Percentiles rank a stretch among this genome's conserved stretches.
These are phyloP conservation scores for Aureobasidium melanogenum DNA, from an alignment of 2,329 filamentous ascomycete species.

Conservation along the genomic window DNA sequence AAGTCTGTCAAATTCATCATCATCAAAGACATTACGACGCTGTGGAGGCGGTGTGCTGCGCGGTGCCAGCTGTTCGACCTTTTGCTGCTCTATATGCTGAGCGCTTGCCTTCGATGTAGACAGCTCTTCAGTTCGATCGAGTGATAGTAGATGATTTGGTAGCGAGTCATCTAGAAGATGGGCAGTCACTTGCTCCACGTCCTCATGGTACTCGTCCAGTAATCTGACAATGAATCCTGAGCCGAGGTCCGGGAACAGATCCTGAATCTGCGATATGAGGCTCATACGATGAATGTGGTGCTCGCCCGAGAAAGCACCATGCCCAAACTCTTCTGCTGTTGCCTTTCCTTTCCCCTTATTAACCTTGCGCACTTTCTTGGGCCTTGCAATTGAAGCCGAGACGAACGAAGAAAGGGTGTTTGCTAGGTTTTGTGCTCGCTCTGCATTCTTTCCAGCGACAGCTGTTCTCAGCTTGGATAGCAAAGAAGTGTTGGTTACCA, in stretches of 20 bases:
- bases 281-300: slow-evolving; percentile 76
- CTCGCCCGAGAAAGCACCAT: slow-evolving; percentile 30
- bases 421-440: slow-evolving; percentile 52
- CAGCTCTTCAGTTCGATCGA: slow-evolving; percentile 58
- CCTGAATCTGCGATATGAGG: slow-evolving; percentile 81
- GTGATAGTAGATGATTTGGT: slow-evolving; percentile 54
- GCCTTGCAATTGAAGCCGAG: slow-evolving; percentile 42
- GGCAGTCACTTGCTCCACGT: slow-evolving; percentile 70
- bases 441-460: slow-evolving; percentile 43
- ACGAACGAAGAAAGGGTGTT: slow-evolving; percentile 52
- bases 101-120: slow-evolving; percentile 25
- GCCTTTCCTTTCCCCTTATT: slow-evolving; percentile 57
- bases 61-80: slow-evolving; percentile 42
- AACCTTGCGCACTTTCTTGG: slow-evolving; percentile 46
- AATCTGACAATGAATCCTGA: slow-evolving; percentile 72
- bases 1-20: slow-evolving; percentile 70
- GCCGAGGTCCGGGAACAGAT: slow-evolving; percentile 82
- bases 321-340: slow-evolving; percentile 23
- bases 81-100: slow-evolving; percentile 13
- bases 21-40: slow-evolving; percentile 68
- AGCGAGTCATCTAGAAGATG: slow-evolving; percentile 73
- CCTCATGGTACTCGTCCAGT: slow-evolving; percentile 68
- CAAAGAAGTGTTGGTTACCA: slow-evolving; percentile 73
- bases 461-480: slow-evolving; percentile 53
- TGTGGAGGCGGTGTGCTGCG: slow-evolving; percentile 46